Percentiles rank a stretch among this genome's conserved stretches.
These are phyloP conservation scores for Pichia heedii DNA, from an alignment of 805 yeast genomes.

Conservation along the genomic window DNA sequence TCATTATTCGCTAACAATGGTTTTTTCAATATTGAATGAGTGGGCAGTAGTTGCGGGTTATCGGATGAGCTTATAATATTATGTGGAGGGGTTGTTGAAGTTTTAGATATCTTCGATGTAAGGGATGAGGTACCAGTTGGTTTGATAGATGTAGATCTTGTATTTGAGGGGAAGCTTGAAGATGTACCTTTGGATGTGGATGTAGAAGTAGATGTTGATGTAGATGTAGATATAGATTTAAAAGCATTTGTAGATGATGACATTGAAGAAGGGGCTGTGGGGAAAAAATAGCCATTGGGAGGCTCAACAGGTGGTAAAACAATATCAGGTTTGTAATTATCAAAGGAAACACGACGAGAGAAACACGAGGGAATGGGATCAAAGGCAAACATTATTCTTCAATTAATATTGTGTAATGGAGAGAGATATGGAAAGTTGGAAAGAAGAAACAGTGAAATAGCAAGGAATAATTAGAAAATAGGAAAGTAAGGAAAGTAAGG, in stretches of 20 bases:
- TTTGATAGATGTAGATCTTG: too few relatives aligned
- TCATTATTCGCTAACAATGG: neutral
- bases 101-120: too few relatives aligned
- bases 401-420: neutral
- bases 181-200: too few relatives aligned
- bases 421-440: neutral
- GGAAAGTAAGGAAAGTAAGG: too few relatives aligned
- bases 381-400: too few relatives aligned
- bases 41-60: neutral
- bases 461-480: too few relatives aligned
- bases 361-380: neutral
- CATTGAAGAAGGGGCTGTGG: too few relatives aligned
- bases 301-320: neutral
- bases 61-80: neutral
- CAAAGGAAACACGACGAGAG: constrained; percentile 12
- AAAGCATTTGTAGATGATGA: too few relatives aligned
- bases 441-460: neutral
- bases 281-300: neutral
- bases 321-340: constrained; percentile 6
- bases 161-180: too few relatives aligned
- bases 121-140: too few relatives aligned
- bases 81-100: neutral
- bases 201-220: neutral
- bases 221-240: too few relatives aligned
- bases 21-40: neutral